Evolutionary conservation across 108 stramenopile genomes (phyloP).

Genomic region (Skeletonema potamos): DNA sequence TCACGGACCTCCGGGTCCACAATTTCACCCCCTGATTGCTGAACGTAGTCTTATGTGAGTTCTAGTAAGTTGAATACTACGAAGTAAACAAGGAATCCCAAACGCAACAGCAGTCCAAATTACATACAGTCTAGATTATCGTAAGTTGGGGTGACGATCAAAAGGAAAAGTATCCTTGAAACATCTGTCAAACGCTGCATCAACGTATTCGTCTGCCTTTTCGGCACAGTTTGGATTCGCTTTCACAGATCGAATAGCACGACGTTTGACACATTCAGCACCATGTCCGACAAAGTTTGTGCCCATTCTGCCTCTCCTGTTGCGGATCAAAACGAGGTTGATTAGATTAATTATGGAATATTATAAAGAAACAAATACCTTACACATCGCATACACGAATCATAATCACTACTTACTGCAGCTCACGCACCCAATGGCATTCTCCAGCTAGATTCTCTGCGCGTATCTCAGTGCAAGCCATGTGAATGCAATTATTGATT

Average conservation of each 20-base stretch:
- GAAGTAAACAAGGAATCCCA: too few relatives aligned
- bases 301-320: conserved; percentile 31
- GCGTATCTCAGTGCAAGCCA: conserved; percentile 92
- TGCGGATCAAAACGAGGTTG: neutral
- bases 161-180: conserved; percentile 86
- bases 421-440: conserved; percentile 71
- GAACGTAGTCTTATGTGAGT: conserved; percentile 74
- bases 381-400: neutral
- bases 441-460: conserved; percentile 91
- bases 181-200: conserved; percentile 88
- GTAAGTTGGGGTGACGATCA: conserved; percentile 83
- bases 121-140: conserved; percentile 18
- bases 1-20: conserved; percentile 53
- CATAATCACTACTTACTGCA: conserved; percentile 46
- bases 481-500: conserved; percentile 30
- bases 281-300: conserved; percentile 66
- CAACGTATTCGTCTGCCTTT: conserved; percentile 77
- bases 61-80: neutral
- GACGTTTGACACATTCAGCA: conserved; percentile 71
- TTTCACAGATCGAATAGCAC: conserved; percentile 73
- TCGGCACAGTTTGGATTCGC: conserved; percentile 86
- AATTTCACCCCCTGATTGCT: conserved; percentile 74
- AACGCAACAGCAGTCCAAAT: neutral
- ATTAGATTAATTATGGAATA: neutral
- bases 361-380: neutral